Evolutionary conservation across 1,284 basidiomycete genomes (phyloP).

Genomic region (Athelia psychrophila): DNA sequence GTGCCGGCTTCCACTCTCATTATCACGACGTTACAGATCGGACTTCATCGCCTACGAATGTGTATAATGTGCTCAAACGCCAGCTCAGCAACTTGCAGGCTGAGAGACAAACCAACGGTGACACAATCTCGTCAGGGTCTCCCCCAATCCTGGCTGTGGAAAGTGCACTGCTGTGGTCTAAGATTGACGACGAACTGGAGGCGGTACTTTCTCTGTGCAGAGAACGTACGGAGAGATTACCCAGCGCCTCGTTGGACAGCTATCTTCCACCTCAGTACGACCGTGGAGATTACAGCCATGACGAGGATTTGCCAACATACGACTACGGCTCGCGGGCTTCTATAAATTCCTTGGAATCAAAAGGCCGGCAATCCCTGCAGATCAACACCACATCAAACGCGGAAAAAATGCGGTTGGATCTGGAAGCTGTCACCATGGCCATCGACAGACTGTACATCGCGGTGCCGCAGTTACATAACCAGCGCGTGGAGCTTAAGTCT

Average conservation of each 20-base stretch:
- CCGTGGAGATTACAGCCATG: conserved; percentile 38
- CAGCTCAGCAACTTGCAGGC: conserved; percentile 68
- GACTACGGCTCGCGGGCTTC: conserved; percentile 33
- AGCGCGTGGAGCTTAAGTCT: conserved; percentile 79
- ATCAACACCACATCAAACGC: conserved; percentile 21
- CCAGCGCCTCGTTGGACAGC: conserved; percentile 32
- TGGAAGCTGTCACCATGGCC: conserved; percentile 80
- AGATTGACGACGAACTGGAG: conserved; percentile 73
- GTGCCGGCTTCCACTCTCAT: background rate
- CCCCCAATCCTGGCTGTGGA: conserved; percentile 59
- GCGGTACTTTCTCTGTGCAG: conserved; percentile 62
- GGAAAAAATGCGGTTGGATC: conserved; percentile 78
- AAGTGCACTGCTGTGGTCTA: conserved; percentile 66
- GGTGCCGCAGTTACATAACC: conserved; percentile 82
- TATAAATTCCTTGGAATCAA: conserved; percentile 31
- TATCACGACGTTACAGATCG: background rate
- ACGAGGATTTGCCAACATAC: conserved; percentile 61
- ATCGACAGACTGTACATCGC: conserved; percentile 84
- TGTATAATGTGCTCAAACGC: conserved; percentile 60
- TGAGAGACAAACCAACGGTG: conserved; percentile 41
- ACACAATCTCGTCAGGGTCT: conserved; percentile 26
- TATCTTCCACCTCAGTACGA: conserved; percentile 71
- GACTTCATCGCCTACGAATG: conserved; percentile 25
- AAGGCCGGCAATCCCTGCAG: background rate
- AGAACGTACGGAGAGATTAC: conserved; percentile 43